Evolutionary conservation across 116 monocot species (phyloP).

Genomic region (Thalassia testudinum): DNA sequence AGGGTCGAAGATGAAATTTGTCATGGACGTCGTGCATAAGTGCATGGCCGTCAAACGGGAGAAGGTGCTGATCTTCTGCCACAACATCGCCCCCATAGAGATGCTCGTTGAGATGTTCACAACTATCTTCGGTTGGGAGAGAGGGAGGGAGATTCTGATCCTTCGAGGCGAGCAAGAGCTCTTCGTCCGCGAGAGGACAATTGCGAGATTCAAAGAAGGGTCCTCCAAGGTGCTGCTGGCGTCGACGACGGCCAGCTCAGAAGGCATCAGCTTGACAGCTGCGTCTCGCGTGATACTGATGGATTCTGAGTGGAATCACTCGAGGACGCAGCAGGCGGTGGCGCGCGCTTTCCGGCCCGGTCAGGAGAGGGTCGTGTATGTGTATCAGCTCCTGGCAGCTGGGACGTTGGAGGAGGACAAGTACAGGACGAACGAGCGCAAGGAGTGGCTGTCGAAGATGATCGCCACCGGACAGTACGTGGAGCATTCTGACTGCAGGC

Average conservation of each 20-base stretch:
- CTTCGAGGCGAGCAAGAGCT: conserved; percentile 61
- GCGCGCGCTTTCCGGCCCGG: conserved; percentile 63
- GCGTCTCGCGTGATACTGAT: conserved; percentile 69
- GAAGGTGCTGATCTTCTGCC: conserved; percentile 58
- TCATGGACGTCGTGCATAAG: conserved; percentile 51
- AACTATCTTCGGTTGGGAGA: conserved; percentile 32
- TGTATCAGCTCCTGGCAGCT: conserved; percentile 50
- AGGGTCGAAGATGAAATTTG: conserved; percentile 60
- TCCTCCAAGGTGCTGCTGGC: conserved; percentile 40
- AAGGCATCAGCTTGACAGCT: conserved; percentile 62
- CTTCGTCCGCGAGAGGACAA: conserved; percentile 24
- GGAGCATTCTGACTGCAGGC: conserved; percentile 11
- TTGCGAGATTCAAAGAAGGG: conserved; percentile 52
- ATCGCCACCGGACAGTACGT: conserved; percentile 28
- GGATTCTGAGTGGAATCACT: conserved; percentile 77
- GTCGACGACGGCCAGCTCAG: conserved; percentile 65
- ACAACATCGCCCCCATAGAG: conserved; percentile 46
- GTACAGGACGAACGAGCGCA: conserved; percentile 41
- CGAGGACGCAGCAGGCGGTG: conserved; percentile 64
- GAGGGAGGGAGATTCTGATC: conserved; percentile 36
- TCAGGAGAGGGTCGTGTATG: conserved; percentile 50
- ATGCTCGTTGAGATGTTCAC: conserved; percentile 33
- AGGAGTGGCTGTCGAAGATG: conserved; percentile 71
- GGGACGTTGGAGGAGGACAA: conserved; percentile 67
- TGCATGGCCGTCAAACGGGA: conserved; percentile 39